Percentiles rank a stretch among this genome's conserved stretches.
Conservation (phyloP, 306 rosid species). For the Abrus precatorius region DNA sequence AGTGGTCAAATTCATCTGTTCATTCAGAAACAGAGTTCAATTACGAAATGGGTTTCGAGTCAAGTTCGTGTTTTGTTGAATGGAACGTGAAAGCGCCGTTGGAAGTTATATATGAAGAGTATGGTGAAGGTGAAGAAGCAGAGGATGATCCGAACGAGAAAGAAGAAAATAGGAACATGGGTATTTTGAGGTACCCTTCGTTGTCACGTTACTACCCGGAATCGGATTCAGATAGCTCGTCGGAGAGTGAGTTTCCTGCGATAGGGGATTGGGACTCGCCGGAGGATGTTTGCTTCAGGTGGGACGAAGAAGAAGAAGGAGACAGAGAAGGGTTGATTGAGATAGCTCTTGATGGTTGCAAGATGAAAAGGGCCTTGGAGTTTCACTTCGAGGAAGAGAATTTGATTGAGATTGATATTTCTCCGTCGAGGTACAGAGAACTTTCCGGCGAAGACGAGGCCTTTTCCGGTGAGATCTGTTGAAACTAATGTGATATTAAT, state of each 20-base stretch:
- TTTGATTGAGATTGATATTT: constrained; percentile 66
- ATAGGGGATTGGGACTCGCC: constrained; percentile 59
- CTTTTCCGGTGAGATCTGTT: constrained; percentile 53
- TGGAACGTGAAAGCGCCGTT: constrained; percentile 87
- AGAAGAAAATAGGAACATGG: constrained; percentile 27
- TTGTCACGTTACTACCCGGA: constrained; percentile 74
- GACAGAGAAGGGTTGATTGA: constrained; percentile 83
- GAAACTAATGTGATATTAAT: constrained; percentile 48
- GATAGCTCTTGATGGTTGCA: constrained; percentile 67
- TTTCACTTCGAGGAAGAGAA: constrained; percentile 60
- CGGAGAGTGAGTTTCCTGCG: constrained; percentile 55
- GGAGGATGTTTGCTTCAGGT: constrained; percentile 53
- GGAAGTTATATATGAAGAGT: constrained; percentile 83
- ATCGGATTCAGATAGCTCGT: constrained; percentile 78
- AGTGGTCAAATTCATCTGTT: constrained; percentile 24
- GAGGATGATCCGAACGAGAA: constrained; percentile 46
- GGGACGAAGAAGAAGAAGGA: constrained; percentile 75
- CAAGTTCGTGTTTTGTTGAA: constrained; percentile 55
- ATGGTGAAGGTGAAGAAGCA: constrained; percentile 59
- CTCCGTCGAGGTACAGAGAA: constrained; percentile 53
- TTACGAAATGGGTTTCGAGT: constrained; percentile 40
- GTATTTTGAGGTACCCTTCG: constrained; percentile 55
- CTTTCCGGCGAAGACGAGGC: constrained; percentile 47
- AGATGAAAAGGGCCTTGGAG: constrained; percentile 43
- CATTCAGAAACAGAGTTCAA: constrained; percentile 42